Conservation (phyloP, 2,329 filamentous ascomycete species). For the Trichoderma harzianum region DNA sequence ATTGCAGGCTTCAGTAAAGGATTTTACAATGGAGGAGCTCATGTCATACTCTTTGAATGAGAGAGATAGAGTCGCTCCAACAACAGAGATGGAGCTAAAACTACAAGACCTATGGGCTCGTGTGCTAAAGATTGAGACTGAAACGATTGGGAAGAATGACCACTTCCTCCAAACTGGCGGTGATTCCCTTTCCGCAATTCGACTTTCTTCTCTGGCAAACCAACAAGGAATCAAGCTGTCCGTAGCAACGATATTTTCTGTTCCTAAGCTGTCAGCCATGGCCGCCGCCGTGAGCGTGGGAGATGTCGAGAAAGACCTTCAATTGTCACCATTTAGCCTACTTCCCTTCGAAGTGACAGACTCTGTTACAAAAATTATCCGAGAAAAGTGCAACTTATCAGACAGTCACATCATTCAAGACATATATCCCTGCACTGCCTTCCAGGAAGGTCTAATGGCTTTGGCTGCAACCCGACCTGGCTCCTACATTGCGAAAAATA, state of each 20-base stretch:
- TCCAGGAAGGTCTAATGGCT: conserved; percentile 38
- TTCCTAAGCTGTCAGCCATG: background rate
- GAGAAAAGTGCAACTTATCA: background rate
- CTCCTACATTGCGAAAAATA: conserved; percentile 22
- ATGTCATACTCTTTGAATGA: background rate
- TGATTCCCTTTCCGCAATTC: conserved; percentile 35
- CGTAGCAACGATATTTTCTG: background rate
- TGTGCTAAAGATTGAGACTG: background rate
- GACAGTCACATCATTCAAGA: conserved; percentile 22
- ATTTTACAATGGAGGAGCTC: conserved; percentile 2
- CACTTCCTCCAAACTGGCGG: conserved; percentile 42
- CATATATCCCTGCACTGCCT: conserved; percentile 35
- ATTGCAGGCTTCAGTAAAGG: background rate
- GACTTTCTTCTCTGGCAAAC: conserved; percentile 3
- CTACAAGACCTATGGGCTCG: conserved; percentile 3
- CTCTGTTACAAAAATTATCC: background rate
- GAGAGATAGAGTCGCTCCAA: conserved; percentile 16
- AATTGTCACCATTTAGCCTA: background rate
- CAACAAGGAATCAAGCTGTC: background rate
- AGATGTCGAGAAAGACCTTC: background rate
- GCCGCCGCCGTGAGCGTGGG: background rate
- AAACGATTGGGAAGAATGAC: conserved; percentile 17
- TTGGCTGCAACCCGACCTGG: conserved; percentile 23
- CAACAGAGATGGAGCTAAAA: background rate
- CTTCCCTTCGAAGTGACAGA: background rate